These are phyloP conservation scores for Camelina laxa DNA, from an alignment of 345 rosid species.

Conservation along the genomic window DNA sequence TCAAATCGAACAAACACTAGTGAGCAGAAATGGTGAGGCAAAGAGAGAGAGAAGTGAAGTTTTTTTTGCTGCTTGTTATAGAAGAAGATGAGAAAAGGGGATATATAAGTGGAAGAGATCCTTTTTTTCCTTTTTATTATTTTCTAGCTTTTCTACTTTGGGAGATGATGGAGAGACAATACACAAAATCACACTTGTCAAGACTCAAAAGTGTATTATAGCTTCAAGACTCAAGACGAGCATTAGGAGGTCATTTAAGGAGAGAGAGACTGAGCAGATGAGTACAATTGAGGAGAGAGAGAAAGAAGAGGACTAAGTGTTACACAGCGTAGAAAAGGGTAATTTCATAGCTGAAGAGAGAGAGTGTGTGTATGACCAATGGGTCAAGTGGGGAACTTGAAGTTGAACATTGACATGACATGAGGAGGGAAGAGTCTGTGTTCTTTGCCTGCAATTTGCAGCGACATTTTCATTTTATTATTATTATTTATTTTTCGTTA, in stretches of 20 bases:
- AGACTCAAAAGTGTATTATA: constrained; percentile 28
- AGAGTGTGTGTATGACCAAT: constrained; percentile 28
- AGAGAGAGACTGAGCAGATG: constrained; percentile 43
- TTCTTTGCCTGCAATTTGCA: constrained; percentile 46
- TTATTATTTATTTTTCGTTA: not conserved
- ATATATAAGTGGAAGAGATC: constrained; percentile 39
- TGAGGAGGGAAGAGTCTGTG: constrained; percentile 45
- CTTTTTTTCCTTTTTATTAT: constrained; percentile 18
- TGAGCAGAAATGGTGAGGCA: constrained; percentile 47
- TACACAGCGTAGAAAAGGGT: constrained; percentile 50
- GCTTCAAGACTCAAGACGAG: constrained; percentile 34
- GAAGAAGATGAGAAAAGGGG: constrained; percentile 21
- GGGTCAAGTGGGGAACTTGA: constrained; percentile 52
- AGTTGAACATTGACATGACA: constrained; percentile 47
- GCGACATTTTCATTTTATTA: constrained; percentile 1
- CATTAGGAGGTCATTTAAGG: constrained; percentile 27
- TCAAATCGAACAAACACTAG: constrained; percentile 25
- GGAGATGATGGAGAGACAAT: constrained; percentile 34
- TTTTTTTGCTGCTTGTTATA: constrained; percentile 10
- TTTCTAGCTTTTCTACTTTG: constrained; percentile 41
- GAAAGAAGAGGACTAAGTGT: constrained; percentile 49
- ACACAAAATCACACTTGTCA: constrained; percentile 31
- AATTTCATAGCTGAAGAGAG: constrained; percentile 34
- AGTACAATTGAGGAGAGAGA: constrained; percentile 1
- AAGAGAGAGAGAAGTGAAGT: constrained; percentile 40